Evolutionary conservation across 2,329 filamentous ascomycete species (phyloP), one percentile per base, ranked within the genome.

Genomic region (Ustulina deusta): DNA sequence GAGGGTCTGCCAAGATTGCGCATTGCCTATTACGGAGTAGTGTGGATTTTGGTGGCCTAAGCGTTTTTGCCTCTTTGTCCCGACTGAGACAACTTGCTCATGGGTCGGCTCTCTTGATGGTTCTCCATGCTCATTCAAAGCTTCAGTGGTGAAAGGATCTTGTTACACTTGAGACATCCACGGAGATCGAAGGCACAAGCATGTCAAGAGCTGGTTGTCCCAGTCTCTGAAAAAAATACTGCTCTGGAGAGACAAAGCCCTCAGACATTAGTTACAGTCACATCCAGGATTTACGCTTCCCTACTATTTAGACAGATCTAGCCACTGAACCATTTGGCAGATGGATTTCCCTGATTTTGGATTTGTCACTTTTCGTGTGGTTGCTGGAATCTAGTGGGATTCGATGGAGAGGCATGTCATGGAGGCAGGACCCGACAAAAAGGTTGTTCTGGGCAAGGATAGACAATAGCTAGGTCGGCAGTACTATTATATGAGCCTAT

Each of bases 1-100:
- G 20, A 25, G 9, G 5, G 52, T 44, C 27, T 32, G 11, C 20
- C 3, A 38, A 17, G 20, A 59, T 22, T 20, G 17, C 65, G 68
- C 65, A 9, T 68, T 64, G 15, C 68, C 65, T 27, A 4, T 69
- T 59, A 27, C 0, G 27, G 29, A 38, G 13, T 69, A 64, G 64
- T 46, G 46, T 6, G 4, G 0, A 4, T 36, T 27, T 46, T 9
- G 5, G 27, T 62, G 64, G 64, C 20, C 58, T 20, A 20, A 49
- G 59, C 51, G 59, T 49, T 20, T 55, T 55, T 34, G 6, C 15
- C 11, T 38, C 36, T 51, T 52, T 5, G 15, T 9, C 27, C 22
- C 34, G 5, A 6, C 22, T 32, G 6, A 58, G 32, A 56, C 22
- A 48, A 13, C 55, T 38, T 34, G 22, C 32, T 4, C 25, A 22